These are phyloP conservation scores for Colletotrichum sansevieriae DNA, from an alignment of 2,329 filamentous ascomycete species.

Conservation along the genomic window DNA sequence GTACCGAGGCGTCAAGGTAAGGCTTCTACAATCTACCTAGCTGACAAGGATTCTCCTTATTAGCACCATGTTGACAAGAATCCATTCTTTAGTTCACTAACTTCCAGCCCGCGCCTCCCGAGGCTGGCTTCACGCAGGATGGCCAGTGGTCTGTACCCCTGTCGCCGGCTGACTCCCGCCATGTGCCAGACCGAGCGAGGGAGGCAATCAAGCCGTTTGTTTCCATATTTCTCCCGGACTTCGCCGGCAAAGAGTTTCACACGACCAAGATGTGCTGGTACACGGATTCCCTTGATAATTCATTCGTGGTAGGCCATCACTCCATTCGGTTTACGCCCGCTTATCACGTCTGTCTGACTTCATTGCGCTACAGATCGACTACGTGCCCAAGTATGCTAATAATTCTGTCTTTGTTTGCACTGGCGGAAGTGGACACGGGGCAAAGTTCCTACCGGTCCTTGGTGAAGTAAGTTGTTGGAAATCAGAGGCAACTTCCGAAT, in stretches of 20 bases:
- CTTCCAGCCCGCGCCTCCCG: constrained; percentile 47
- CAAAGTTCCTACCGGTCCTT: constrained; percentile 52
- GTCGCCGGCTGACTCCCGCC: constrained; percentile 42
- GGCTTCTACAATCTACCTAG: constrained; percentile 47
- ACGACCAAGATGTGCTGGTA: constrained; percentile 71
- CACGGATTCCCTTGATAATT: constrained; percentile 66
- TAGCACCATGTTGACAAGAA: neutral
- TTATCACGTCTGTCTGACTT: neutral
- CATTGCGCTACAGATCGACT: constrained; percentile 46
- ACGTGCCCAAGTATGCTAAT: constrained; percentile 48
- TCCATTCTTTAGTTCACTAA: constrained; percentile 44
- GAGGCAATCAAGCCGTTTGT: constrained; percentile 51
- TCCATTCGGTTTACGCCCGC: too few species aligned
- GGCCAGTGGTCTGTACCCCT: constrained; percentile 51
- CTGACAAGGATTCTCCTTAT: neutral
- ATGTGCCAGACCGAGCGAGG: constrained; percentile 44
- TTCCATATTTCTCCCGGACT: constrained; percentile 57
- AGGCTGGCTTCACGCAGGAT: constrained; percentile 47
- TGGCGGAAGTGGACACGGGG: constrained; percentile 53
- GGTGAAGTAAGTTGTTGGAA: constrained; percentile 45
- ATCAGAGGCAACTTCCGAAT: neutral
- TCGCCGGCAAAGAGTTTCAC: constrained; percentile 49
- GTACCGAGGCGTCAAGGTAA: constrained; percentile 49
- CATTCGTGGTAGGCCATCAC: constrained; percentile 55
- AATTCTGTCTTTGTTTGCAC: constrained; percentile 52